Base-by-base conservation (phyloP, 2,329 filamentous ascomycete species). In the Aspergillus sergii region DNA sequence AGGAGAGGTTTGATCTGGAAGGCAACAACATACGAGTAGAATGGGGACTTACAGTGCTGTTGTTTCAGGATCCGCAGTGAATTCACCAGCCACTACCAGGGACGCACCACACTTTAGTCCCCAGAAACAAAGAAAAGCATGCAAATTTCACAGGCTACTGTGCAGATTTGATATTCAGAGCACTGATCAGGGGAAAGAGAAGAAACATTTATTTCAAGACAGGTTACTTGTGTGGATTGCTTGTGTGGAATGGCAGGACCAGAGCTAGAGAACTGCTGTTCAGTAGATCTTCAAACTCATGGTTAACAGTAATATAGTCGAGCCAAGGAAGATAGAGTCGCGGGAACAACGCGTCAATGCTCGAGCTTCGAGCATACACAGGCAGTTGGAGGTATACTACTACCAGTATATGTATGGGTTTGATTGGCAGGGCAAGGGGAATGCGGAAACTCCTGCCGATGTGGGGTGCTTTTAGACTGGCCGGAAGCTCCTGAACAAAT, bases 151-250 rank as follows among this genome's bases (percentile, higher is more conserved):
- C 46, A 28, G 26, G 14, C 46, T 50, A 28, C 23, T 50, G 46
- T 50, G 46, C 26, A 50, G 21, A n/a, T 48, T 30, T 14, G 46
- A 10, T n/a, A 36, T 36, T 12, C 50, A 36, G 30, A 45, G 43
- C 12, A 30, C 28, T 21, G 48, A 51, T 58, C 34, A 46, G 36
- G 45, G 26, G 28, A 36, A 36, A 32, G 14, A 41, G n/a, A 28
- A n/a, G 46, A 39, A 55, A 61, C 41, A 50, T 63, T 58, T 61
- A 64, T 58, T 50, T 58, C 60, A 55, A 56, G 57, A 45, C 36
- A 41, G 58, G 50, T 59, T 28, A 41, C 30, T 51, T 21, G 21
- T 4, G 21, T 21, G 43, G 21, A 6, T 23, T 12, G 43, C 21
- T n/a, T 19, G 41, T 59, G 46, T 59, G 46, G 48, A n/a, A 51